These are phyloP conservation scores for Spergularia marina DNA, from an alignment of 148 eudicot species.

Conservation along the genomic window DNA sequence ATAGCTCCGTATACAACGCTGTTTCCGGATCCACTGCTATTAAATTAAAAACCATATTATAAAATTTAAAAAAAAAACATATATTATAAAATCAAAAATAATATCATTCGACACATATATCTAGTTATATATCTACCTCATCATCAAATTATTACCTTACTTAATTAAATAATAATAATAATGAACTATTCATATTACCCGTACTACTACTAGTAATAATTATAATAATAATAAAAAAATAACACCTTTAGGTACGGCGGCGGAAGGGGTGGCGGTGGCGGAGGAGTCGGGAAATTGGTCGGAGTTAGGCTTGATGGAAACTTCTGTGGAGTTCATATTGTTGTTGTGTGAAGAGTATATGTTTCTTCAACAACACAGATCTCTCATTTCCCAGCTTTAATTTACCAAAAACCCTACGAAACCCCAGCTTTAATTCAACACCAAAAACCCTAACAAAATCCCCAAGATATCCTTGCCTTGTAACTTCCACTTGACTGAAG, in stretches of 20 bases:
- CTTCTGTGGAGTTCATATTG: constrained; percentile 59
- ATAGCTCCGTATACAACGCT: constrained; percentile 81
- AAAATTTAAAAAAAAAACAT: background rate
- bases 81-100: too few species aligned
- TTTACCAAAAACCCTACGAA: background rate
- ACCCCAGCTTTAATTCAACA: background rate
- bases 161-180: background rate
- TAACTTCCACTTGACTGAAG: too few species aligned
- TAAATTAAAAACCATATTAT: constrained; percentile 1
- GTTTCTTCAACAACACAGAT: constrained; percentile 37
- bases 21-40: constrained; percentile 63
- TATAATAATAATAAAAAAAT: background rate
- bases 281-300: constrained; percentile 1
- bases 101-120: too few species aligned
- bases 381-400: constrained; percentile 40
- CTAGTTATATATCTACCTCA: too few species aligned
- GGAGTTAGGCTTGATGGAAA: constrained; percentile 32
- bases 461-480: background rate
- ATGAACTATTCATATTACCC: background rate
- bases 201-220: background rate
- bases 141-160: constrained; percentile 4
- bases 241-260: constrained; percentile 51
- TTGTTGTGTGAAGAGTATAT: background rate
- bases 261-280: background rate
- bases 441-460: background rate